phyloP scores from a whole-genome alignment of 2,329 filamentous ascomycete genomes.

The Apiospora hydei region DNA sequence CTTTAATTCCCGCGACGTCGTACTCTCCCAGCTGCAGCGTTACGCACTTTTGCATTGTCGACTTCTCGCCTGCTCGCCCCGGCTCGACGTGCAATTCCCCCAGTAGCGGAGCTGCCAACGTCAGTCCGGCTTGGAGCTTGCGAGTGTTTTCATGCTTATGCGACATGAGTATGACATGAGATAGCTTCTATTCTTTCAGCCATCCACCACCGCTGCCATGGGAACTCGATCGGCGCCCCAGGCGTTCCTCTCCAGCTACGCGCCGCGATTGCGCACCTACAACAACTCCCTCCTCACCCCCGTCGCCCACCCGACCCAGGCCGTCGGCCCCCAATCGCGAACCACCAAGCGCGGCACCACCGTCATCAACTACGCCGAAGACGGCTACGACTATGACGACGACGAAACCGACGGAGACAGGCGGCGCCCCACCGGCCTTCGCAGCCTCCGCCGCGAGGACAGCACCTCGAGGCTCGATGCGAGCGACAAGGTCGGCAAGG shows the following conservation, averaged over 20 bases:
- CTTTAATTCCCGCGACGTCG: not conserved
- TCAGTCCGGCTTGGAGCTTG: not conserved
- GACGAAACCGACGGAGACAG: slow-evolving; percentile 75
- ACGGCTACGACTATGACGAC: slow-evolving; percentile 84
- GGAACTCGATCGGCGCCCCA: slow-evolving; percentile 68
- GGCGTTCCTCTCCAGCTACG: slow-evolving; percentile 90
- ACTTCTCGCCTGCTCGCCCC: not conserved
- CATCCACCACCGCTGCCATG: slow-evolving; percentile 44
- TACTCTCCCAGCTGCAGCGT: not conserved
- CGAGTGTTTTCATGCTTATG: slow-evolving; percentile 1
- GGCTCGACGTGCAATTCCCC: not conserved
- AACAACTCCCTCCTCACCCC: slow-evolving; percentile 91
- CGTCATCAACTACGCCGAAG: slow-evolving; percentile 97
- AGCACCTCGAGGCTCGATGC: slow-evolving; percentile 67
- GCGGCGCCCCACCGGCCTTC: slow-evolving; percentile 82
- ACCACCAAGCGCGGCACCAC: slow-evolving; percentile 98
- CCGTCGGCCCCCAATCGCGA: slow-evolving; percentile 72
- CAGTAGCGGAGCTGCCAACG: not conserved
- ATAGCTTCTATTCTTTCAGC: not conserved
- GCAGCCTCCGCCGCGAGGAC: slow-evolving; percentile 83
- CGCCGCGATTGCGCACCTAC: slow-evolving; percentile 87
- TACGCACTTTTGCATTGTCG: not conserved
- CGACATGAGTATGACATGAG: slow-evolving; percentile 18
- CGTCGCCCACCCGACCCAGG: slow-evolving; percentile 73
- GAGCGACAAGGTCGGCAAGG: slow-evolving; percentile 82